Base-by-base conservation (phyloP, 768 basidiomycete genomes). In the Tulasnella sp. region DNA sequence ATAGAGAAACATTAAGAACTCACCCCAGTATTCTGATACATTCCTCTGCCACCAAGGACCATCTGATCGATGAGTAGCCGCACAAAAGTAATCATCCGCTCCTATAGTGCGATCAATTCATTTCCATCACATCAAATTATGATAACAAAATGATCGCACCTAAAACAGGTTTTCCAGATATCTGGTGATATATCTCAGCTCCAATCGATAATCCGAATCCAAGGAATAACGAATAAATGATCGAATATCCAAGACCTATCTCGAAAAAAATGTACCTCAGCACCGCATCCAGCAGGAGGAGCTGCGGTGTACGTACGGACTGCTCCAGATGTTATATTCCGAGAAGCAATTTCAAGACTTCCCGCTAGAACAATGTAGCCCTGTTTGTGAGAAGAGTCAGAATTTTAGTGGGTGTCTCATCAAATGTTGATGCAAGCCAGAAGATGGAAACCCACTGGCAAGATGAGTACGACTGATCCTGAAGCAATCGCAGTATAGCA, bases 181-280 rank as follows among this genome's bases (percentile, higher is more conserved):
- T 71, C 48, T 70, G 72, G 44, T 73, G 66, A 59, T 77, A 91
- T 3, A 83, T 61, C 54, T 83, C 71, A 0, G 77, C 79, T 3
- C 88, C 86, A 40, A 90, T 84, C 0, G 84, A 76, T 8, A 89
- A 75, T 4, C 89, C 88, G 61, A 91, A 86, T 0, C 82, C 81
- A 6, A 83, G 69, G 62, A 80, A 81, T 15, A 81, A 69, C 13
- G 39, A 45, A 41, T 2, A 29, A 4, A n/a, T n/a, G n/a, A n/a
- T n/a, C 8, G 20, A 13, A 19, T n/a, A 22, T 22, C 27, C 16
- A 20, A 8, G 4, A 33, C 15, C 19, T 28, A 13, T 32, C 44
- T 24, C 10, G 25, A 52, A 35, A 5, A 19, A 31, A 15, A 37
- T 10, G 15, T 10, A 9, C 3, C n/a, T 33, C 22, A 27, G 15